Evolutionary conservation across 2,329 filamentous ascomycete species (phyloP).

Genomic region (Ceratocystiopsis minuta): DNA sequence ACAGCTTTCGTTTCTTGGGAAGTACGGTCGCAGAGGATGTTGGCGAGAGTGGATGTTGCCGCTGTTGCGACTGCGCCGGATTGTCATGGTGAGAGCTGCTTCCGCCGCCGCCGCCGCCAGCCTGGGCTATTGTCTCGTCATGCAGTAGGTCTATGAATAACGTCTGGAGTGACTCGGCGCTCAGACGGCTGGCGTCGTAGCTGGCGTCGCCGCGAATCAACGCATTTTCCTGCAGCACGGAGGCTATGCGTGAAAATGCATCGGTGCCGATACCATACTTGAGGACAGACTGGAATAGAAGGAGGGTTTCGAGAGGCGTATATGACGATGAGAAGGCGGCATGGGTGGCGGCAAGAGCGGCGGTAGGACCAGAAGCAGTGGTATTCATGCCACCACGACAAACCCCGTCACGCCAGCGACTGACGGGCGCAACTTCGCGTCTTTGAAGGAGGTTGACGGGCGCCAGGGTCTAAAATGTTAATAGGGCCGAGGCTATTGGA

Average conservation of each 20-base stretch:
- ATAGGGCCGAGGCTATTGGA: no score
- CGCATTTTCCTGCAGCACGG: conserved; percentile 54
- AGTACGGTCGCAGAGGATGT: conserved; percentile 15
- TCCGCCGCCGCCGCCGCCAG: conserved; percentile 15
- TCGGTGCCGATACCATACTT: conserved; percentile 14
- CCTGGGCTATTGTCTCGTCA: conserved; percentile 47
- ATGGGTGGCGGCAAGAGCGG: not conserved
- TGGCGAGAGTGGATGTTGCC: no score
- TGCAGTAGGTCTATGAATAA: conserved; percentile 60
- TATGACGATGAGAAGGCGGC: conserved; percentile 7
- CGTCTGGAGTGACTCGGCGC: conserved; percentile 58
- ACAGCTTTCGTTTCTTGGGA: no score
- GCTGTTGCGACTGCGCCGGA: no score
- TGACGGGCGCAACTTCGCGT: conserved; percentile 16
- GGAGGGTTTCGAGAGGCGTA: conserved; percentile 19
- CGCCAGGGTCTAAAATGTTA: conserved; percentile 14
- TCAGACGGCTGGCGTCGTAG: conserved; percentile 59
- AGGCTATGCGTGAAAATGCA: conserved; percentile 20
- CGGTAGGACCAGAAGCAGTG: conserved; percentile 8
- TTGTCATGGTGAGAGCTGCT: conserved; percentile 13
- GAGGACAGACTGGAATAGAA: conserved; percentile 17
- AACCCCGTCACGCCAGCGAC: conserved; percentile 16
- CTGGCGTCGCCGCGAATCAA: conserved; percentile 50
- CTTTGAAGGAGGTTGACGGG: conserved; percentile 18
- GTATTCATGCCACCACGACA: conserved; percentile 18